Evolutionary conservation across 805 yeast genomes (phyloP).

Genomic region (Metschnikowia cubensis): DNA sequence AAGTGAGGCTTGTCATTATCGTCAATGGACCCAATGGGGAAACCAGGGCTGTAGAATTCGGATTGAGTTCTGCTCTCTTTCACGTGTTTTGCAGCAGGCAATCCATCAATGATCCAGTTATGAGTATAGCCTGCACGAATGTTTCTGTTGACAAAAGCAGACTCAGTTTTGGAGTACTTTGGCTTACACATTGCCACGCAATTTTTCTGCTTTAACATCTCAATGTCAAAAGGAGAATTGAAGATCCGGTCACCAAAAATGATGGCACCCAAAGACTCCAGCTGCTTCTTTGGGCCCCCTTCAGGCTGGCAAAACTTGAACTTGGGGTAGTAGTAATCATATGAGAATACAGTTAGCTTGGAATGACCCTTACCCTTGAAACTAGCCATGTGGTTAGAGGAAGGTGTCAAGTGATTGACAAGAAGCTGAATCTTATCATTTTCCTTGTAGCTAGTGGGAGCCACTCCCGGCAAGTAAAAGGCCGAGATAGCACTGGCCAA

Average conservation of each 20-base stretch:
- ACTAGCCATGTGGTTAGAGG: slow-evolving; percentile 39
- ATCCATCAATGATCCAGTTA: slow-evolving; percentile 93
- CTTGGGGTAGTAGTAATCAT: slow-evolving; percentile 77
- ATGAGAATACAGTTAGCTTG: slow-evolving; percentile 62
- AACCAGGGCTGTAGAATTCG: slow-evolving; percentile 74
- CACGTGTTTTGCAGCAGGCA: slow-evolving; percentile 77
- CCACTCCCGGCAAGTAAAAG: slow-evolving; percentile 93
- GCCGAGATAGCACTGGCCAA: slow-evolving; percentile 35
- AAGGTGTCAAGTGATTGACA: slow-evolving; percentile 90
- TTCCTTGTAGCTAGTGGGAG: slow-evolving; percentile 80
- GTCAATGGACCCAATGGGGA: slow-evolving; percentile 70
- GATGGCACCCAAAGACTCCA: slow-evolving; percentile 88
- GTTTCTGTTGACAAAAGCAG: slow-evolving; percentile 70
- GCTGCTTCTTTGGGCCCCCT: slow-evolving; percentile 63
- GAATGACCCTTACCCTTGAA: slow-evolving; percentile 31
- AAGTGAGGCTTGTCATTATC: slow-evolving; percentile 54
- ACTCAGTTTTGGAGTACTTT: slow-evolving; percentile 60
- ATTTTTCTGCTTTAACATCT: slow-evolving; percentile 66
- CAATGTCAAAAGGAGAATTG: slow-evolving; percentile 81
- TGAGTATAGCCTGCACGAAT: slow-evolving; percentile 80
- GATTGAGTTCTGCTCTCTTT: slow-evolving; percentile 55
- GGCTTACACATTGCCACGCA: slow-evolving; percentile 68
- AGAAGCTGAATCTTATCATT: slow-evolving; percentile 72
- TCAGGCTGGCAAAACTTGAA: slow-evolving; percentile 82
- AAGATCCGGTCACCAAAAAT: slow-evolving; percentile 94